A percentile compares a stretch with the other conserved stretches of the same genome.
phyloP scores from a whole-genome alignment of 768 basidiomycete genomes.

The Harrya chromipes region DNA sequence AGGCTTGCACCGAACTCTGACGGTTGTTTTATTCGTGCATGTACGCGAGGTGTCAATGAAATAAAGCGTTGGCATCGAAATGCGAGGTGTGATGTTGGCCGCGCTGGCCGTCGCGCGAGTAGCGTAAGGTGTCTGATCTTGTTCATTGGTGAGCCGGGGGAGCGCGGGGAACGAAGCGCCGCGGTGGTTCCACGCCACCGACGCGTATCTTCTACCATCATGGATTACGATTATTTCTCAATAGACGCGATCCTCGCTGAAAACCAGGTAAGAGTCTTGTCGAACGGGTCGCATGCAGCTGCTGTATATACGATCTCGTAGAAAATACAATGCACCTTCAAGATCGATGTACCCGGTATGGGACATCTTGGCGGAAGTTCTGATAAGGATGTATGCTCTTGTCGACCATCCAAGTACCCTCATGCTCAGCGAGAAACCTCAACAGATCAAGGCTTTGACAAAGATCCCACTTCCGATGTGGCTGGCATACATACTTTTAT shows the following conservation, averaged over 20 bases:
- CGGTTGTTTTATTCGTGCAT: constrained; percentile 25
- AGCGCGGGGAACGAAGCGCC: background rate
- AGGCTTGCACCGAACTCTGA: constrained; percentile 36
- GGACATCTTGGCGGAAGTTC: constrained; percentile 87
- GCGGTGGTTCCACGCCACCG: constrained; percentile 14
- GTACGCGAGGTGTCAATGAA: constrained; percentile 27
- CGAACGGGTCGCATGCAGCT: background rate
- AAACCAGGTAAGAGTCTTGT: constrained; percentile 59
- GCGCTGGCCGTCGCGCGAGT: constrained; percentile 15
- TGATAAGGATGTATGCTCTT: constrained; percentile 68
- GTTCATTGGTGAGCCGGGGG: constrained; percentile 19
- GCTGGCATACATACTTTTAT: constrained; percentile 84
- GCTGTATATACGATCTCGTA: constrained; percentile 26
- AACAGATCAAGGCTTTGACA: constrained; percentile 69
- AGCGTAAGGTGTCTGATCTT: constrained; percentile 12
- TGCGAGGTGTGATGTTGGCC: constrained; percentile 7
- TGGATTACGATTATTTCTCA: constrained; percentile 93
- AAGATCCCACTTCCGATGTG: constrained; percentile 88
- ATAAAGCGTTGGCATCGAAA: constrained; percentile 25
- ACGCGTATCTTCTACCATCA: constrained; percentile 32
- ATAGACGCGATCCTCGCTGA: constrained; percentile 89
- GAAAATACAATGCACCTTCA: constrained; percentile 95
- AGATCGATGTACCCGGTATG: constrained; percentile 77
- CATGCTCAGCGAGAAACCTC: constrained; percentile 6
- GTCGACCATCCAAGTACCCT: background rate